phyloP scores from a whole-genome alignment of 768 basidiomycete species.

The Pisolithus orientalis region DNA sequence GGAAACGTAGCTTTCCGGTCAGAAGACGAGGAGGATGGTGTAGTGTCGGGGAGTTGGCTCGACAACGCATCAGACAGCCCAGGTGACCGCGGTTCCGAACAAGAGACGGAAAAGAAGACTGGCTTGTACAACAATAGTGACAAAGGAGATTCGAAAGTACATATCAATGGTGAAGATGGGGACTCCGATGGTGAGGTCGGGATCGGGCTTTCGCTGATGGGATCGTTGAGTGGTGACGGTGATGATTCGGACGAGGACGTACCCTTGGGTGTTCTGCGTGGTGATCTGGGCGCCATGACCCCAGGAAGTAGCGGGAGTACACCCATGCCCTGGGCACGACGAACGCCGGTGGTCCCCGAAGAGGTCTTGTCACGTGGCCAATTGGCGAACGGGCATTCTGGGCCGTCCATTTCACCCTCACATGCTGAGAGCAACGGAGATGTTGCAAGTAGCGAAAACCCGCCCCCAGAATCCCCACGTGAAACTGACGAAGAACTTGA shows the following conservation, averaged over 20 bases:
- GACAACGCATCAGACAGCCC: not conserved
- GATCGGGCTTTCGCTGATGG: constrained; percentile 64
- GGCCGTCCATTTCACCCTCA: not conserved
- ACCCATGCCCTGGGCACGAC: constrained; percentile 25
- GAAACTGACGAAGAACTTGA: constrained; percentile 11
- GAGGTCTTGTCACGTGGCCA: not conserved
- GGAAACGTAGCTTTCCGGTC: not conserved
- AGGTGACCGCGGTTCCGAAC: not conserved
- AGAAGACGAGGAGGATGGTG: constrained; percentile 7
- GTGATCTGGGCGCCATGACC: constrained; percentile 1
- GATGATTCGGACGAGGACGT: constrained; percentile 13
- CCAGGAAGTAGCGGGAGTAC: constrained; percentile 5
- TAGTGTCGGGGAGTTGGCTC: not conserved
- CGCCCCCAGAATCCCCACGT: constrained; percentile 5
- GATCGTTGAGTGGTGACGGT: constrained; percentile 36
- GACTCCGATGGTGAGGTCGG: constrained; percentile 57
- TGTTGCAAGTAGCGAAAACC: not conserved
- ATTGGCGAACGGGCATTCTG: not conserved
- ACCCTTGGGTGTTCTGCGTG: not conserved
- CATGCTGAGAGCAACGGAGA: not conserved
- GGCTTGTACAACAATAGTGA: not conserved
- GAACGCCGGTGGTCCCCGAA: constrained; percentile 17
- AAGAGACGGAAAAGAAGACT: not conserved
- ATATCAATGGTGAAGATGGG: constrained; percentile 15
- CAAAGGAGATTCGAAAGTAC: not conserved